Evolutionary conservation across 2,329 filamentous ascomycete genomes (phyloP).

Genomic region (Tolypocladium amazonense): DNA sequence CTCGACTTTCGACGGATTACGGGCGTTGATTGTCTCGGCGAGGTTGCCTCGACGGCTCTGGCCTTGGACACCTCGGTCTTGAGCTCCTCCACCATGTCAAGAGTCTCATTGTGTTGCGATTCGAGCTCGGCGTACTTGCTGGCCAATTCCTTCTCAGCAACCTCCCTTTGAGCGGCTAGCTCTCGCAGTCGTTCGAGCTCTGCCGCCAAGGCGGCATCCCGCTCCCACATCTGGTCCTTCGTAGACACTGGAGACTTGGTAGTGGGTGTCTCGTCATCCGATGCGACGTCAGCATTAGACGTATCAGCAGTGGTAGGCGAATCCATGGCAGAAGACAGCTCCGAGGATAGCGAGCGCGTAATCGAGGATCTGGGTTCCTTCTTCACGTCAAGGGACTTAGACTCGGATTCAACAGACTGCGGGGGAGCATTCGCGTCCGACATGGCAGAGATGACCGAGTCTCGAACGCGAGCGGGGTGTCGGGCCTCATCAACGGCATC

Average conservation of each 20-base stretch:
- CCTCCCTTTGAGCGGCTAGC: conserved; percentile 67
- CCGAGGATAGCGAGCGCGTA: conserved; percentile 85
- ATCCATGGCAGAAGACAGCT: conserved; percentile 80
- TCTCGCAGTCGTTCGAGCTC: conserved; percentile 64
- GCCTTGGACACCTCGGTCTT: conserved; percentile 77
- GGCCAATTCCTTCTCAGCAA: conserved; percentile 60
- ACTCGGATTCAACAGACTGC: conserved; percentile 76
- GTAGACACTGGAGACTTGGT: conserved; percentile 30
- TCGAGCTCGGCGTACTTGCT: conserved; percentile 78
- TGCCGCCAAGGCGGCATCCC: conserved; percentile 36
- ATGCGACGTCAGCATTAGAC: conserved; percentile 42
- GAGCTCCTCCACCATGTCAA: conserved; percentile 82
- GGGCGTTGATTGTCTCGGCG: conserved; percentile 56
- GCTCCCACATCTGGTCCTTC: conserved; percentile 26
- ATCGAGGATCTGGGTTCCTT: conserved; percentile 53
- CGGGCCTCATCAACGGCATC: conserved; percentile 73
- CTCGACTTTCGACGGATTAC: conserved; percentile 90
- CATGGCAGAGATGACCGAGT: conserved; percentile 44
- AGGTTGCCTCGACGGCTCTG: conserved; percentile 48
- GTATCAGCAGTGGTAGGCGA: conserved; percentile 56
- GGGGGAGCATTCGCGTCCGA: conserved; percentile 47
- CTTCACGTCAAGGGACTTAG: conserved; percentile 60
- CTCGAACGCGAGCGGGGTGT: conserved; percentile 44
- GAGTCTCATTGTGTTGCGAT: conserved; percentile 66
- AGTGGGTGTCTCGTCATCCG: conserved; percentile 30